phyloP scores from a whole-genome alignment of 164 flowering plant genomes.

The Annona squamosa region DNA sequence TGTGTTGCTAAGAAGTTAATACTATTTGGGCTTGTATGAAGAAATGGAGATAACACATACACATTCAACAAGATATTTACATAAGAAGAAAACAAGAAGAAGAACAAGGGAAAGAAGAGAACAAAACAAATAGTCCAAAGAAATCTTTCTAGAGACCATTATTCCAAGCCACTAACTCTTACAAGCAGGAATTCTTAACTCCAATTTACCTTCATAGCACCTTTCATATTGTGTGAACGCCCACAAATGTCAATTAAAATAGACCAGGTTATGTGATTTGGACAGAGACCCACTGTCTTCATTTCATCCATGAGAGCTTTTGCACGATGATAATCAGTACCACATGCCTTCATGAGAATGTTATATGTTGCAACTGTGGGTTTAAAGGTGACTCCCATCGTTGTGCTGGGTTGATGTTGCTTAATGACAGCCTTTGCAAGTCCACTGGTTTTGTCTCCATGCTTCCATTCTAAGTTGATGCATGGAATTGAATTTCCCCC shows the following conservation, averaged over 20 bases:
- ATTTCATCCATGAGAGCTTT: constrained; percentile 75
- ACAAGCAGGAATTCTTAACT: neutral
- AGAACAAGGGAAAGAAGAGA: too few relatives aligned
- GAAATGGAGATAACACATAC: too few relatives aligned
- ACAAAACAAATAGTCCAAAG: neutral
- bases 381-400: constrained; percentile 39
- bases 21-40: too few relatives aligned
- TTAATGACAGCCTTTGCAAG: constrained; percentile 18
- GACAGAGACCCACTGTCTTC: constrained; percentile 58
- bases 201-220: constrained; percentile 58
- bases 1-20: too few relatives aligned
- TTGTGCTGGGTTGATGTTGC: constrained; percentile 19
- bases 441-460: constrained; percentile 9
- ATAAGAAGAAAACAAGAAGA: too few relatives aligned
- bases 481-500: constrained; percentile 3
- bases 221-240: constrained; percentile 44
- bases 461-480: constrained; percentile 6
- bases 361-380: constrained; percentile 80
- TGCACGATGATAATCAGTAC: constrained; percentile 65
- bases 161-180: neutral
- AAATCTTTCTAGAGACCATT: neutral
- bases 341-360: constrained; percentile 88
- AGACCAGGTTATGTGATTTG: constrained; percentile 82
- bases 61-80: too few relatives aligned
- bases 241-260: constrained; percentile 69